A percentile compares a stretch with the other conserved stretches of the same genome.
These are phyloP conservation scores for Pseudopyricularia javanii DNA, from an alignment of 2,329 filamentous ascomycete species.

Conservation along the genomic window DNA sequence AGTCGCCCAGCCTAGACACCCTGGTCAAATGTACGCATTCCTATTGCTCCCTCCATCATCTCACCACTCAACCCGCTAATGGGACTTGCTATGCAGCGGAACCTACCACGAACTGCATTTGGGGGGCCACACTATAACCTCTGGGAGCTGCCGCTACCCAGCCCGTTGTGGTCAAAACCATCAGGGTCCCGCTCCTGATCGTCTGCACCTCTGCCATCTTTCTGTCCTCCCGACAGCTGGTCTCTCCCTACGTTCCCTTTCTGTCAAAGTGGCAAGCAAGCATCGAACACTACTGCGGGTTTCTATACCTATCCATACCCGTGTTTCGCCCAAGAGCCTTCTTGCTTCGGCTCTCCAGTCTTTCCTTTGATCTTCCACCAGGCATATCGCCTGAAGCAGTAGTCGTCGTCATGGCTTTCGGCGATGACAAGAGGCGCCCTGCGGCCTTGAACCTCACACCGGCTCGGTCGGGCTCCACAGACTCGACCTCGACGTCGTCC, in stretches of 20 bases:
- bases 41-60: conserved; percentile 20
- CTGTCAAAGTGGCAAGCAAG: neutral
- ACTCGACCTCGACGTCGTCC: conserved; percentile 38
- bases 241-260: conserved; percentile 24
- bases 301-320: neutral
- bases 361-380: conserved; percentile 10
- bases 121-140: conserved; percentile 18
- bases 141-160: conserved; percentile 9
- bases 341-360: neutral
- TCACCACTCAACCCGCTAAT: conserved; percentile 19
- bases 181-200: conserved; percentile 23
- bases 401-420: conserved; percentile 14
- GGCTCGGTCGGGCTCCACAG: conserved; percentile 33
- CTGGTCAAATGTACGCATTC: conserved; percentile 25
- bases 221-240: conserved; percentile 37
- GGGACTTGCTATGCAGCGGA: conserved; percentile 19
- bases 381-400: neutral
- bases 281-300: neutral
- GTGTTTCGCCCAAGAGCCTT: neutral
- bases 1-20: conserved; percentile 18
- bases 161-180: conserved; percentile 39
- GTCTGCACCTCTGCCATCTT: conserved; percentile 18
- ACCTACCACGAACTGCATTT: conserved; percentile 7
- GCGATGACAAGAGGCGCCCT: conserved; percentile 44
- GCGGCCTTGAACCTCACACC: conserved; percentile 40